Evolutionary conservation across 2,329 filamentous ascomycete species (phyloP).

Genomic region (Ophiostoma pallidulum): DNA sequence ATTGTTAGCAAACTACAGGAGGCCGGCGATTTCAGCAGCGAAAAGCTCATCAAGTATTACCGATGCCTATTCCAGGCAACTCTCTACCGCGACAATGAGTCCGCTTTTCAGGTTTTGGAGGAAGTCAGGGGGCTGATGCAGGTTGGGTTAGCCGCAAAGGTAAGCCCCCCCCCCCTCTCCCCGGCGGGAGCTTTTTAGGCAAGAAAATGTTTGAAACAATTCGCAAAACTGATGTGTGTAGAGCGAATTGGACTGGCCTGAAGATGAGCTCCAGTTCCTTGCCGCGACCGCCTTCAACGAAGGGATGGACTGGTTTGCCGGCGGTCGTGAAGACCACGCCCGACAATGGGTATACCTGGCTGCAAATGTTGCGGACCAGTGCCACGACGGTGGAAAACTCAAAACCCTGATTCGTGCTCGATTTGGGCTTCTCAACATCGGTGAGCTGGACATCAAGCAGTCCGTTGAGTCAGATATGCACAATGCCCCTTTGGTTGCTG

Average conservation of each 20-base stretch:
- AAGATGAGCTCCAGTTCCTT: slow-evolving; percentile 67
- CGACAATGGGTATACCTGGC: slow-evolving; percentile 55
- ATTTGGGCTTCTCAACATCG: slow-evolving; percentile 31
- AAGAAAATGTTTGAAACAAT: not conserved
- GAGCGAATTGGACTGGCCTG: slow-evolving; percentile 46
- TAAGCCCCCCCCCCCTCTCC: not conserved
- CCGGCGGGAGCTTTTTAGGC: too few relatives aligned
- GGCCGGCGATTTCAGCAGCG: slow-evolving; percentile 44
- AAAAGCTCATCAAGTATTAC: slow-evolving; percentile 64
- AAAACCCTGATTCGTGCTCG: slow-evolving; percentile 35
- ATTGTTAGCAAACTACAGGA: slow-evolving; percentile 61
- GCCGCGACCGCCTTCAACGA: slow-evolving; percentile 60
- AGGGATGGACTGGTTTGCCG: slow-evolving; percentile 55
- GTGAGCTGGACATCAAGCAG: slow-evolving; percentile 12
- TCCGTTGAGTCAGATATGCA: slow-evolving; percentile 7
- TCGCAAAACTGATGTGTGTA: slow-evolving; percentile 13
- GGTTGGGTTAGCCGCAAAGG: slow-evolving; percentile 20
- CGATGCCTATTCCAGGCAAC: slow-evolving; percentile 66
- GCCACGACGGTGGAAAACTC: slow-evolving; percentile 43
- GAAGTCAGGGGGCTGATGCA: slow-evolving; percentile 48
- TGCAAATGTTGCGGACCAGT: slow-evolving; percentile 49
- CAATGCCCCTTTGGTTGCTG: not conserved
- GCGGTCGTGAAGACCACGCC: slow-evolving; percentile 43
- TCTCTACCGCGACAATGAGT: slow-evolving; percentile 43
- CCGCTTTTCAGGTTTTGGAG: slow-evolving; percentile 53